These are phyloP conservation scores for Fusarium lateritium DNA, from an alignment of 2,329 filamentous ascomycete species.

Conservation along the genomic window DNA sequence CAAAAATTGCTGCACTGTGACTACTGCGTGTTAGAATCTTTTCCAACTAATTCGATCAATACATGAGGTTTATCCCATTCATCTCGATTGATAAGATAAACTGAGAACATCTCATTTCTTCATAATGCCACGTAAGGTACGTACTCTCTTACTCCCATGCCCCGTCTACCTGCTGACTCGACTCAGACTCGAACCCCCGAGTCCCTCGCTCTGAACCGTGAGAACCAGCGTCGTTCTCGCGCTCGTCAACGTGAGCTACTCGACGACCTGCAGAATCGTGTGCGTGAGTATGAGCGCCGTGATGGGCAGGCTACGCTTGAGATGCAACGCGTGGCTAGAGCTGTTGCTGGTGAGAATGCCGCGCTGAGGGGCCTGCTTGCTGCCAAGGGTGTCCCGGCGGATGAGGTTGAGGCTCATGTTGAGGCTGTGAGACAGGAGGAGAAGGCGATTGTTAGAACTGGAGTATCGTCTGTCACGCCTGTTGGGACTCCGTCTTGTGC, in stretches of 20 bases:
- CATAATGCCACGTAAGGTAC: slow-evolving; percentile 42
- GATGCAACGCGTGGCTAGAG: slow-evolving; percentile 63
- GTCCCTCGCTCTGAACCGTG: slow-evolving; percentile 53
- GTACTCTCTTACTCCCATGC: no score
- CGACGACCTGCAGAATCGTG: slow-evolving; percentile 58
- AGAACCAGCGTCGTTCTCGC: slow-evolving; percentile 64
- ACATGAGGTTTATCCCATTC: background rate
- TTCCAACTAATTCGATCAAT: slow-evolving; percentile 9
- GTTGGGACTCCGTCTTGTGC: slow-evolving; percentile 22
- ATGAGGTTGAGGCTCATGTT: slow-evolving; percentile 44
- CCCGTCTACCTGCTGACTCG: slow-evolving; percentile 3
- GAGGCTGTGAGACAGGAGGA: slow-evolving; percentile 18
- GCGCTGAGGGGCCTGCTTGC: slow-evolving; percentile 53
- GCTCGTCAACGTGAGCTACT: slow-evolving; percentile 61
- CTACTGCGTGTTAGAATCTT: slow-evolving; percentile 2
- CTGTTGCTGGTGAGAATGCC: slow-evolving; percentile 60
- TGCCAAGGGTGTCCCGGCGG: slow-evolving; percentile 33
- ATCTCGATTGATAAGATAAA: slow-evolving; percentile 1
- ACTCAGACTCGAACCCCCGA: slow-evolving; percentile 45
- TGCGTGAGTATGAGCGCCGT: slow-evolving; percentile 59
- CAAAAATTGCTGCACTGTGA: slow-evolving; percentile 3
- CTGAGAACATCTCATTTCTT: background rate
- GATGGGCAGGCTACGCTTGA: slow-evolving; percentile 62
- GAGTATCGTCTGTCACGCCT: slow-evolving; percentile 13
- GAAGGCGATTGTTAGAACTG: background rate